phyloP scores from a whole-genome alignment of 2,329 filamentous ascomycete genomes.

The Fusarium burgessii region DNA sequence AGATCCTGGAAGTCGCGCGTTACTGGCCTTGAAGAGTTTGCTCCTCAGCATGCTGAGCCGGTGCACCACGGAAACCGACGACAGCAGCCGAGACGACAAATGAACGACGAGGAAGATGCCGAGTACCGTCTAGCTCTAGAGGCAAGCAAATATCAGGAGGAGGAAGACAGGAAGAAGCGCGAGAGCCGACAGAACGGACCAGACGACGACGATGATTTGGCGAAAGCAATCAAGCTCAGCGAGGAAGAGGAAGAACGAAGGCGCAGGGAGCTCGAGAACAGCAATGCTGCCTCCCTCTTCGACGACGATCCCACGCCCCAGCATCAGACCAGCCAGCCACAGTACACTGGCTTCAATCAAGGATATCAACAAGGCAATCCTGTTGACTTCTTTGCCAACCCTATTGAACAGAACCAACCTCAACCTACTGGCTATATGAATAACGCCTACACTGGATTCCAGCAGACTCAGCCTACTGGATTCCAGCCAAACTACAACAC shows the following conservation, averaged over 20 bases:
- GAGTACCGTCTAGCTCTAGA: conserved; percentile 93
- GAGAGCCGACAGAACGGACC: conserved; percentile 67
- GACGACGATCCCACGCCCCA: conserved; percentile 76
- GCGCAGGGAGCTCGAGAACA: conserved; percentile 86
- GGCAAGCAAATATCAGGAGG: conserved; percentile 94
- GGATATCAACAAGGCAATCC: conserved; percentile 97
- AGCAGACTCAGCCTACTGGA: conserved; percentile 61
- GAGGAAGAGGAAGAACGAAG: conserved; percentile 94
- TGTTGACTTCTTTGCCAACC: conserved; percentile 98
- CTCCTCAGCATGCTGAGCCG: conserved; percentile 57
- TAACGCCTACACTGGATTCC: conserved; percentile 67
- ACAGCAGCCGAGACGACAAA: conserved; percentile 62
- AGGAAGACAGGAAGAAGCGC: conserved; percentile 85
- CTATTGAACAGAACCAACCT: conserved; percentile 80
- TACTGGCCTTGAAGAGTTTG: conserved; percentile 88
- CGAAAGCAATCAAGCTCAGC: conserved; percentile 94
- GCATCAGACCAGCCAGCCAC: conserved; percentile 69
- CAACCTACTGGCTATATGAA: conserved; percentile 82
- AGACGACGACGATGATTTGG: conserved; percentile 87
- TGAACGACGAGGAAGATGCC: conserved; percentile 83
- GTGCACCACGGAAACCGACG: conserved; percentile 47
- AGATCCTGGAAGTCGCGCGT: conserved; percentile 98
- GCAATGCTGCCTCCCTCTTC: conserved; percentile 88
- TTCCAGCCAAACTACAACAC: conserved; percentile 72
- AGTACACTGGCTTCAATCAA: conserved; percentile 92